These are phyloP conservation scores for Sphagnum magellanicum DNA, from an alignment of 228 moss, liverwort and hornwort genomes.

Conservation along the genomic window DNA sequence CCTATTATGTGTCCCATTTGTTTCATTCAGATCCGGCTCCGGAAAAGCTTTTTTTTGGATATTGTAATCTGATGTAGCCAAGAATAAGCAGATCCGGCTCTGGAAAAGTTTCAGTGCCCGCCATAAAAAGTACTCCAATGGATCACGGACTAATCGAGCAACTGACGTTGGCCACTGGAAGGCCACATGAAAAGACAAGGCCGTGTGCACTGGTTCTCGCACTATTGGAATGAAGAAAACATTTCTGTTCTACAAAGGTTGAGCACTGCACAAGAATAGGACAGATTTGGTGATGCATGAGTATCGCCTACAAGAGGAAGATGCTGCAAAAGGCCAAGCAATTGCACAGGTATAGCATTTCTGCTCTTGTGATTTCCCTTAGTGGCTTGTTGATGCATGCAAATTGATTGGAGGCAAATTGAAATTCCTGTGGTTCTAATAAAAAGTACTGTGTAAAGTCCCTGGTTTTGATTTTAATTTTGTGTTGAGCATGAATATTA, in stretches of 20 bases:
- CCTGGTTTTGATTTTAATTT: too few species aligned
- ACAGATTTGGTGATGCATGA: conserved; percentile 70
- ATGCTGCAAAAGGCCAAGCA: too few species aligned
- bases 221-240: conserved; percentile 57
- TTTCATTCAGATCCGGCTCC: too few species aligned
- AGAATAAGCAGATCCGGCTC: too few species aligned
- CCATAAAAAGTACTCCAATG: conserved; percentile 61
- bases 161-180: conserved; percentile 58
- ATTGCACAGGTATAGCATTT: conserved; percentile 1
- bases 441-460: too few species aligned
- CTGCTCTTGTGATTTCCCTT: neutral
- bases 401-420: neutral
- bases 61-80: too few species aligned
- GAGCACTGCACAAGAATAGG: conserved; percentile 37
- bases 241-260: conserved; percentile 43
- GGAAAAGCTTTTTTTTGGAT: too few species aligned
- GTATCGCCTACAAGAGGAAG: conserved; percentile 51
- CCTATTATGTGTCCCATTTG: too few species aligned
- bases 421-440: too few species aligned
- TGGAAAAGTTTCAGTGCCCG: conserved; percentile 66
- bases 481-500: conserved; percentile 14
- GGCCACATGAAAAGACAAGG: conserved; percentile 54
- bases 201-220: conserved; percentile 15
- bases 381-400: neutral
- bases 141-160: conserved; percentile 46